Conservation (phyloP, 768 basidiomycete species). For the Trametopsis cervina region DNA sequence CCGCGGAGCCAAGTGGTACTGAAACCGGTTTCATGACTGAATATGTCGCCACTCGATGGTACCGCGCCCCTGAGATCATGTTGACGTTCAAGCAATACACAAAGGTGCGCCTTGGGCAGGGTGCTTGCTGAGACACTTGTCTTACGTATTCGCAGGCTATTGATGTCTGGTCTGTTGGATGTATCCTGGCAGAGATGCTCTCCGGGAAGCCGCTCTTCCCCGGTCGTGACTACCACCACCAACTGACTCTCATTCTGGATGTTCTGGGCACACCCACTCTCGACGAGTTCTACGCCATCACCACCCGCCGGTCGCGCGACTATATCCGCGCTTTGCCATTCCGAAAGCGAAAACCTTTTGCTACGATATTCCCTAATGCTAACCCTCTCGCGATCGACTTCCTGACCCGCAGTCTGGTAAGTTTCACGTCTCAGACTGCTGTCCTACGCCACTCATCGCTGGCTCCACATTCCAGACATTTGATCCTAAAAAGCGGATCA, state of each 20-base stretch:
- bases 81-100: constrained; percentile 98
- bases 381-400: constrained; percentile 72
- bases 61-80: constrained; percentile 99
- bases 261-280: constrained; percentile 95
- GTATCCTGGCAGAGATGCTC: constrained; percentile 95
- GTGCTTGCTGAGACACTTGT: not conserved
- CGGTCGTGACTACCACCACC: constrained; percentile 94
- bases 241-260: constrained; percentile 91
- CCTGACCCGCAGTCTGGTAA: constrained; percentile 76
- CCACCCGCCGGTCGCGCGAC: constrained; percentile 84
- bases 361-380: constrained; percentile 85
- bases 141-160: constrained; percentile 49
- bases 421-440: constrained; percentile 13
- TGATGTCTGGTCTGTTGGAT: constrained; percentile 84
- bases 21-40: constrained; percentile 78
- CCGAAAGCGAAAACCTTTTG: constrained; percentile 79
- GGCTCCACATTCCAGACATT: constrained; percentile 76
- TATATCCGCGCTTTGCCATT: constrained; percentile 95
- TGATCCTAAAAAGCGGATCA: constrained; percentile 95
- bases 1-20: constrained; percentile 77
- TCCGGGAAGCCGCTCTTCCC: constrained; percentile 95
- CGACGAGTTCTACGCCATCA: constrained; percentile 98
- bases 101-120: constrained; percentile 41
- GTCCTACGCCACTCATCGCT: not conserved
- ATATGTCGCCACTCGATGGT: constrained; percentile 99